Base-by-base conservation (phyloP, 352 stramenopile species). In the Phytophthora ramorum region DNA sequence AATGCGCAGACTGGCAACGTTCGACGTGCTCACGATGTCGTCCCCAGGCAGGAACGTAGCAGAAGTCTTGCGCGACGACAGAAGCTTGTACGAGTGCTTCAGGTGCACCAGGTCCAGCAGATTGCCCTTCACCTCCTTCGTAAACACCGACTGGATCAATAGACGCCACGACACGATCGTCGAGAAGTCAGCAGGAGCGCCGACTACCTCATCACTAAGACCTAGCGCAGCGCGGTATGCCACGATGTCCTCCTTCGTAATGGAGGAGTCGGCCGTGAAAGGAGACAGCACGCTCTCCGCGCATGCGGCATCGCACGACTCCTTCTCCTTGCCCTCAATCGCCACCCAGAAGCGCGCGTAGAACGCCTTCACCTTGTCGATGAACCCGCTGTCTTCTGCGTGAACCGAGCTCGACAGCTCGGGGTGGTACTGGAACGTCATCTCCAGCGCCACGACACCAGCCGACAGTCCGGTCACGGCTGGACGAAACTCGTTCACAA, bases 81-180 rank as follows among this genome's bases (percentile, higher is more conserved):
- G 51, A 19, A 95, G 49, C 67, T 93, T 91, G 74, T 94, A 91
- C 63, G 83, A 92, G 75, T 96, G 87, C 55, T 87, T 93, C 8
- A 95, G 47, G 63, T 97, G 88, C 40, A 97, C 87, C 4, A 97
- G 53, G 46, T 91, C 71, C 3, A 97, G 70, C 58, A 97, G 41
- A 63, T 96, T 95, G 35, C 85, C 86, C 45, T 87, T 75, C 34
- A 95, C 84, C 46, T 96, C 83, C 53, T 87, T 87, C 12, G 89
- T 83, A 63, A 96, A 93, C 22, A 97, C 76, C 7, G 87, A 89
- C 71, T 91, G 79, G 45, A 96, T 95, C 20, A 97, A 63, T 32
- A 87, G 75, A 43, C 87, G 85, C 87, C 90, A 97, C 51, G 74
- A 84, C 13, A 83, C 85, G 48, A 96, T 86, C 8, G 85, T 95